Base-by-base conservation (phyloP, 495 filamentous ascomycete species). In the Penicillium mononematosum region DNA sequence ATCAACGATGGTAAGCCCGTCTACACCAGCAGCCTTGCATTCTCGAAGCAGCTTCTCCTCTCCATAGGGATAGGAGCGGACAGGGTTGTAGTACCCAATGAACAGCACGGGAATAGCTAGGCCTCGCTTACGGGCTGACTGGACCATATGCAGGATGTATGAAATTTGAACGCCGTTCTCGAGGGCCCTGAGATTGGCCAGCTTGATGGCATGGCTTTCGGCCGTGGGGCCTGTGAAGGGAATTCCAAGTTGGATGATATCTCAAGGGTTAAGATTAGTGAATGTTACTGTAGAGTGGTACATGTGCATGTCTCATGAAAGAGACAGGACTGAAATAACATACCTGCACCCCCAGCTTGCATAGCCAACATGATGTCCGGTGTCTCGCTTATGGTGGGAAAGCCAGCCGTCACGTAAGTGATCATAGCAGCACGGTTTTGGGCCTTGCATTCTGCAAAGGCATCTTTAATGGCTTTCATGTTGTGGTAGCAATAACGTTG, bases 11-110 rank as follows among this genome's bases (percentile, higher is more conserved):
- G 97, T 96, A 72, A 98, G 97, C 39, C 94, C 94, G 75, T 96
- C 96, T 66, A 93, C 87, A 42, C 91, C 91, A n/a, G 89, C 89
- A 31, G 84, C 83, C 65, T 87, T 84, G 66, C 91, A 90, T 71
- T 98, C 92, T 49, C 81, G 77, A 36, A 98, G 75, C 67, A 97
- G 82, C 48, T 78, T 79, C 72, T 94, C 89, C 75, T 97, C 94
- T 57, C 94, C 94, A 68, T 97, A 97, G 60, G 83, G 86, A 70
- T 97, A 97, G 61, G 82, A 87, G 49, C 95, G 75, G 41, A 98
- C 73, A 0, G 93, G 92, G 70, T 97, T 97, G 71, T 95, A 97
- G 81, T 98, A 98, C 47, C 94, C 93, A 92, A 98, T 97, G 56
- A 98, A 79, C 49, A 97, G 74, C 44, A 98, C 79, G 8, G 94